A percentile compares a stretch with the other conserved stretches of the same genome.
phyloP scores from a whole-genome alignment of 2,329 filamentous ascomycete species.

The Lachnellula arida region DNA sequence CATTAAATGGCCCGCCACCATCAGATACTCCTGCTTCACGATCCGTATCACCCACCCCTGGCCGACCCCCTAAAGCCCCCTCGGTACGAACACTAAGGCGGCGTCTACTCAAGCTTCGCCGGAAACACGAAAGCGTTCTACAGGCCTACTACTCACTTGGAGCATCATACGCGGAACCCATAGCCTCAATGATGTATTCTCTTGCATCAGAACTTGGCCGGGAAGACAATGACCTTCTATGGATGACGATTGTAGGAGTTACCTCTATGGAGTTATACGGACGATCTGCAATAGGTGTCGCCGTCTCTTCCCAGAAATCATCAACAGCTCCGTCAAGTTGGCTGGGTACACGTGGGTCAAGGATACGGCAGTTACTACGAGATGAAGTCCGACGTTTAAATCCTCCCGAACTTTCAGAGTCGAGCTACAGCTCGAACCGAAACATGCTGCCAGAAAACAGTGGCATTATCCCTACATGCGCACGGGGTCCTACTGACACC shows the following conservation, averaged over 20 bases:
- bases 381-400: constrained; percentile 95
- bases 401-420: constrained; percentile 61
- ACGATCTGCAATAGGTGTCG: constrained; percentile 74
- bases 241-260: constrained; percentile 91
- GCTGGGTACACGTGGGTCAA: constrained; percentile 76
- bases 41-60: constrained; percentile 47
- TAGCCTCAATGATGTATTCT: constrained; percentile 91
- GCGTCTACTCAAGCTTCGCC: constrained; percentile 68
- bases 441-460: constrained; percentile 59
- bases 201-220: constrained; percentile 90
- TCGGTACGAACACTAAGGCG: constrained; percentile 69
- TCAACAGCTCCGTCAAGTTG: constrained; percentile 59
- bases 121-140: constrained; percentile 71
- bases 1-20: constrained; percentile 44
- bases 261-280: constrained; percentile 92
- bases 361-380: constrained; percentile 77
- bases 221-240: constrained; percentile 94
- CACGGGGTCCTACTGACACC: constrained; percentile 82
- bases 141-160: constrained; percentile 82
- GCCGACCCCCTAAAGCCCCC: constrained; percentile 54
- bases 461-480: constrained; percentile 85
- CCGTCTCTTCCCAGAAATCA: constrained; percentile 55
- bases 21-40: constrained; percentile 39
- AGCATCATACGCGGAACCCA: constrained; percentile 88
- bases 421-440: constrained; percentile 53